These are phyloP conservation scores for Fraxinus greggii DNA, from an alignment of 305 asterid species.

Conservation along the genomic window DNA sequence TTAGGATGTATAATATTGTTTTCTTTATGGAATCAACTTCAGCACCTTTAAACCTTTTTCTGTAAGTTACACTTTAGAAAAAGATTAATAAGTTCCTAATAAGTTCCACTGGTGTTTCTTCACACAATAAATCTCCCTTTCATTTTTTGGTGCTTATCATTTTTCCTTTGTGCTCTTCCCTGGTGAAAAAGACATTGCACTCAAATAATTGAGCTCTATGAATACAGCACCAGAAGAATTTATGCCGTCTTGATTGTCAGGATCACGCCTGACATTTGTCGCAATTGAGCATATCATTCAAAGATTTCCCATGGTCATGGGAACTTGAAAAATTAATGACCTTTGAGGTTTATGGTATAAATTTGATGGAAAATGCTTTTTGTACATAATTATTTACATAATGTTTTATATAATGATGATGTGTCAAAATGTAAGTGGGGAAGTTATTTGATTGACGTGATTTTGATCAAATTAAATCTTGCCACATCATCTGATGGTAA, in stretches of 20 bases:
- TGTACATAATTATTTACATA: not conserved
- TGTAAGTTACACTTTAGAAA: constrained; percentile 22
- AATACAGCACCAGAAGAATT: constrained; percentile 24
- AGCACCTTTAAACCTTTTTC: constrained; percentile 31
- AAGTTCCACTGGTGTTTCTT: constrained; percentile 45
- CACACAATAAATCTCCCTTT: constrained; percentile 49
- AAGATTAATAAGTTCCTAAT: constrained; percentile 24
- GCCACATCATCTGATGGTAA: not conserved
- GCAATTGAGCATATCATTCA: constrained; percentile 17
- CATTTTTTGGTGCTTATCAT: constrained; percentile 30
- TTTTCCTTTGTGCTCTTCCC: constrained; percentile 31
- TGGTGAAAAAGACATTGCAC: constrained; percentile 27
- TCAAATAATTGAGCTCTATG: constrained; percentile 25
- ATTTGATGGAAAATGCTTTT: constrained; percentile 7
- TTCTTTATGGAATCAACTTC: constrained; percentile 33
- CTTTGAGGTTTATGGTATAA: constrained; percentile 18
- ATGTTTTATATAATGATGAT: not conserved
- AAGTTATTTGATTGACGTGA: not conserved
- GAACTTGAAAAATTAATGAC: constrained; percentile 1
- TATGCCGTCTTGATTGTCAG: constrained; percentile 21
- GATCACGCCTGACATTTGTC: constrained; percentile 20
- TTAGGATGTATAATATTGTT: constrained; percentile 28
- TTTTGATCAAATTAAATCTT: not conserved
- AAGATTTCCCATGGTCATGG: constrained; percentile 11
- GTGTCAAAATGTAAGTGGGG: not conserved